These are phyloP conservation scores for Ustilago loliicola DNA, from an alignment of 1,284 basidiomycete species.

Conservation along the genomic window DNA sequence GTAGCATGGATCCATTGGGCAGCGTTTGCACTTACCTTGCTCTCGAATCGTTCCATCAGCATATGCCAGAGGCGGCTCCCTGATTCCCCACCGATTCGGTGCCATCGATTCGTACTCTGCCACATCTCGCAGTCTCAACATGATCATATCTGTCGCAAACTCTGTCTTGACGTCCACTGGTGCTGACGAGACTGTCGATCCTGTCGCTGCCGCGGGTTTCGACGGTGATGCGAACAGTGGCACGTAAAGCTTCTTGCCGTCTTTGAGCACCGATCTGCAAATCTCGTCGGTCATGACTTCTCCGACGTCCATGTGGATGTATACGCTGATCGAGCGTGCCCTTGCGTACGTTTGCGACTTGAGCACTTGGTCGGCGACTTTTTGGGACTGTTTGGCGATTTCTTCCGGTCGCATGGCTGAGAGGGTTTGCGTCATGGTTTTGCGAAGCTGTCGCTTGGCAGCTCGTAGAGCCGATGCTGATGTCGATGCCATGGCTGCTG, in stretches of 20 bases:
- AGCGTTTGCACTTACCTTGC: conserved; percentile 29
- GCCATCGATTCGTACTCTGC: conserved; percentile 66
- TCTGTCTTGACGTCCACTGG: conserved; percentile 24
- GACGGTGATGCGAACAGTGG: conserved; percentile 69
- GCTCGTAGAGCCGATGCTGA: conserved; percentile 23
- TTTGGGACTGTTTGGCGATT: conserved; percentile 28
- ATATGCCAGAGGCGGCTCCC: conserved; percentile 67
- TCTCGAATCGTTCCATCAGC: conserved; percentile 53
- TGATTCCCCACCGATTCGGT: conserved; percentile 71
- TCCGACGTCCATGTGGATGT: conserved; percentile 69
- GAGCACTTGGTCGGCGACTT: conserved; percentile 63
- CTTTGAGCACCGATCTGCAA: conserved; percentile 63
- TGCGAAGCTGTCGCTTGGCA: conserved; percentile 65
- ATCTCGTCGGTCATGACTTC: conserved; percentile 71
- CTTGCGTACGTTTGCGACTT: conserved; percentile 61
- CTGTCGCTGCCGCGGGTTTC: conserved; percentile 35
- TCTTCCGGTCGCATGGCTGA: conserved; percentile 35
- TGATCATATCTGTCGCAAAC: conserved; percentile 70
- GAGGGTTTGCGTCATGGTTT: conserved; percentile 55
- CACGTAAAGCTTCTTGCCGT: conserved; percentile 70
- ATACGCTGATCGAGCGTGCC: conserved; percentile 67
- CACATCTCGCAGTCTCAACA: conserved; percentile 67
- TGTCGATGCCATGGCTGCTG: conserved; percentile 22
- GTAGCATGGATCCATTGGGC: too few species aligned
- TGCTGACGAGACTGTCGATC: conserved; percentile 32